A percentile compares a stretch with the other conserved stretches of the same genome.
phyloP scores from a whole-genome alignment of 2,329 filamentous ascomycete species.

The Colletotrichum orbiculare region DNA sequence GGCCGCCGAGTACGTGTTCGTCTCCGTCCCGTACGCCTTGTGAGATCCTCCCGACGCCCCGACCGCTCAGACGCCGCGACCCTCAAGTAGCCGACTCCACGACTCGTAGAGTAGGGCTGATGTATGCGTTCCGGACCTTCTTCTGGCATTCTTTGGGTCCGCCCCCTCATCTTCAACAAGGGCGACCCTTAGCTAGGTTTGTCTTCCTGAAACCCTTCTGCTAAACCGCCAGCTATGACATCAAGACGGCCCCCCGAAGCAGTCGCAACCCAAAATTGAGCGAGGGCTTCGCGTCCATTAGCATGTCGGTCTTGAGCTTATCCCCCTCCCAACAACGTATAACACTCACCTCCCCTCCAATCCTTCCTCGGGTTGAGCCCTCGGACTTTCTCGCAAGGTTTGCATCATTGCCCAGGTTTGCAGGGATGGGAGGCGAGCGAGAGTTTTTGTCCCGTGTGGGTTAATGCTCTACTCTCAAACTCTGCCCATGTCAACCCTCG shows the following conservation, averaged over 20 bases:
- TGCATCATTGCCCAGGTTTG: not conserved
- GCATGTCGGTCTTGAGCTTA: not conserved
- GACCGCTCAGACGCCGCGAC: no score
- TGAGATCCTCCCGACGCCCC: no score
- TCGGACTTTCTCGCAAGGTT: no score
- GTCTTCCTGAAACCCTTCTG: not conserved
- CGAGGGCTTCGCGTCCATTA: not conserved
- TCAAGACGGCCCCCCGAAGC: not conserved
- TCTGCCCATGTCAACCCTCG: slow-evolving; percentile 1
- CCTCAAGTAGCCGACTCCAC: no score
- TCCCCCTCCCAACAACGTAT: not conserved
- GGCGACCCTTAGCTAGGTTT: not conserved
- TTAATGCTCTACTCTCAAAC: slow-evolving; percentile 9
- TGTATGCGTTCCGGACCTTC: no score
- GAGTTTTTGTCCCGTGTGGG: not conserved
- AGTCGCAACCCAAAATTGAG: not conserved
- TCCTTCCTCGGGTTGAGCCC: no score
- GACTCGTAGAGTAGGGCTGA: no score
- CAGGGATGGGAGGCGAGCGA: not conserved
- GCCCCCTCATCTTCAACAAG: not conserved
- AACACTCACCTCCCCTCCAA: no score
- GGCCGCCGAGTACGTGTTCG: no score
- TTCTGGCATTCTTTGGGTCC: not conserved
- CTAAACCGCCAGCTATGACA: slow-evolving; percentile 9
- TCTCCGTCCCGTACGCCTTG: no score